These are phyloP conservation scores for Codiaeum variegatum DNA, from an alignment of 441 rosid genomes.

Conservation along the genomic window DNA sequence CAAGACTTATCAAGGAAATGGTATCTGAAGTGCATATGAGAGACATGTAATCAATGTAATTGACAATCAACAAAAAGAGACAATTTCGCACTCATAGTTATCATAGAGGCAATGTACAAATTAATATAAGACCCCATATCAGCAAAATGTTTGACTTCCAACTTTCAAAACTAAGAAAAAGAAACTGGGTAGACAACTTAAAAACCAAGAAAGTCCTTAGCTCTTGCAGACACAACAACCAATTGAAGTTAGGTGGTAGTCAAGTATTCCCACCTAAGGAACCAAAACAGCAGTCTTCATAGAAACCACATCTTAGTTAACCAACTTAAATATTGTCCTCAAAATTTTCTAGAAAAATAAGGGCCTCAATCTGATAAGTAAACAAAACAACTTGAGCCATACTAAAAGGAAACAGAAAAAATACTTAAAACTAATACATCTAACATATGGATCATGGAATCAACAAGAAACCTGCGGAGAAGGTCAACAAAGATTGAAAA, in stretches of 20 bases:
- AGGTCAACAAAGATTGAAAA: conserved; percentile 2
- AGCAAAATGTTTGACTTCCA: conserved; percentile 22
- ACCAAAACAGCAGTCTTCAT: background rate
- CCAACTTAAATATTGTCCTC: conserved; percentile 6
- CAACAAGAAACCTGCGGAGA: background rate
- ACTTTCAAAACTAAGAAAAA: conserved; percentile 23
- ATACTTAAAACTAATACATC: background rate
- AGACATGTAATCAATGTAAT: background rate
- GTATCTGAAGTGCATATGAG: background rate
- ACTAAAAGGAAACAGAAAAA: background rate
- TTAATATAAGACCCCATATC: conserved; percentile 8
- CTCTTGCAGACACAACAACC: conserved; percentile 11
- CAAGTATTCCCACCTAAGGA: conserved; percentile 10
- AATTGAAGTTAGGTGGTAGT: conserved; percentile 9
- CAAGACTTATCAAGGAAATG: background rate
- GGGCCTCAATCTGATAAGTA: background rate
- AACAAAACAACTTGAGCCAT: background rate
- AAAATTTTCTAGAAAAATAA: background rate
- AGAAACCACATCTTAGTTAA: conserved; percentile 1
- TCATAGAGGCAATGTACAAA: background rate
- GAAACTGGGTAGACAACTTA: background rate
- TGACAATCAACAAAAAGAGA: background rate
- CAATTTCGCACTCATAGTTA: background rate
- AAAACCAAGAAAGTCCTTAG: background rate
- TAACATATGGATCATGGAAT: background rate